Percentiles rank a stretch among this genome's conserved stretches.
These are phyloP conservation scores for Chaetomidium leptoderma DNA, from an alignment of 495 filamentous ascomycete genomes.

Conservation along the genomic window DNA sequence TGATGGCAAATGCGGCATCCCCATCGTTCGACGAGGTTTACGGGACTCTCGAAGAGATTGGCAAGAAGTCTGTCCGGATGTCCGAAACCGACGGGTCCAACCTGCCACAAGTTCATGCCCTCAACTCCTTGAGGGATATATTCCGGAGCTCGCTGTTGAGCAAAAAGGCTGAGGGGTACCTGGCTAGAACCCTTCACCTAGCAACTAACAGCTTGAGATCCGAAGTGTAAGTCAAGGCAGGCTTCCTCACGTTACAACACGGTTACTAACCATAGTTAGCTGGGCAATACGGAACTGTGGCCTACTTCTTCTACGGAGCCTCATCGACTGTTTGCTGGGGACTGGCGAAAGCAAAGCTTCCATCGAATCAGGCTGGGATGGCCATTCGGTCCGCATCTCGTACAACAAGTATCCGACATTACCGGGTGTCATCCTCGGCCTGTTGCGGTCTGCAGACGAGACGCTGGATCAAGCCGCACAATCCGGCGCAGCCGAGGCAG, in stretches of 20 bases:
- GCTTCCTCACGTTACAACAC: not conserved
- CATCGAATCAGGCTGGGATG: conserved; percentile 50
- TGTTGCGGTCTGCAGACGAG: conserved; percentile 53
- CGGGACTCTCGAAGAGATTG: conserved; percentile 47
- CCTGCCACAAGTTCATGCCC: conserved; percentile 85
- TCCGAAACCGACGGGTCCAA: conserved; percentile 57
- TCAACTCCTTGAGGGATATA: conserved; percentile 86
- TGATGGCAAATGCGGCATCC: conserved; percentile 51
- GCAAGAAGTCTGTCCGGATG: conserved; percentile 46
- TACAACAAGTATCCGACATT: conserved; percentile 71
- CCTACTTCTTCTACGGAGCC: conserved; percentile 77
- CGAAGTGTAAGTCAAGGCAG: conserved; percentile 50
- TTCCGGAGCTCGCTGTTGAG: conserved; percentile 73
- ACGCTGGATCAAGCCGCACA: conserved; percentile 30
- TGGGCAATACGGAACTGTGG: conserved; percentile 95
- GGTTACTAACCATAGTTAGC: conserved; percentile 39
- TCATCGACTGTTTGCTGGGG: conserved; percentile 72
- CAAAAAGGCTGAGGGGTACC: conserved; percentile 57
- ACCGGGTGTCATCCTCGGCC: conserved; percentile 59
- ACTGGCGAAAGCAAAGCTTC: conserved; percentile 53
- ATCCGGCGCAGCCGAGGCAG: conserved; percentile 56
- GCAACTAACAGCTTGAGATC: conserved; percentile 68
- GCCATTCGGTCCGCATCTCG: conserved; percentile 49
- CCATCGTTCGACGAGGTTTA: conserved; percentile 53
- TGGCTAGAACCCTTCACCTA: conserved; percentile 68